A percentile compares a stretch with the other conserved stretches of the same genome.
Conservation (phyloP, 2,329 filamentous ascomycete genomes). For the Colletotrichum ledebouriae region DNA sequence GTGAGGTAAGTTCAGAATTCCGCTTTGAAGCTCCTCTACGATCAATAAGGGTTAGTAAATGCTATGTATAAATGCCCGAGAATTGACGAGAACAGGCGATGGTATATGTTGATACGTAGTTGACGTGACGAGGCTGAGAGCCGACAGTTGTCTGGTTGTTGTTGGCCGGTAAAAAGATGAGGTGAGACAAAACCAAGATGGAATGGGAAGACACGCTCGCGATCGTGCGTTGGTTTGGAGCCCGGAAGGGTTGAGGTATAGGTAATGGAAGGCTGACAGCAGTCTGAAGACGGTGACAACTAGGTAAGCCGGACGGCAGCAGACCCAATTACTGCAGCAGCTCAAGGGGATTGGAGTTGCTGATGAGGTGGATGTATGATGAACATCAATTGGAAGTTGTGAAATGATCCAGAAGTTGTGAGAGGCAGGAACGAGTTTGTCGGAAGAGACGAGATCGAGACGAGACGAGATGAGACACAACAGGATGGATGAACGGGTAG, state of each 20-base stretch:
- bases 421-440: conserved; percentile 2
- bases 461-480: conserved; percentile 14
- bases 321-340: not conserved
- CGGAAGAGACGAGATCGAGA: not conserved
- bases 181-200: not conserved
- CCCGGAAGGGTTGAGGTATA: not conserved
- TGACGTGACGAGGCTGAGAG: not conserved
- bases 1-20: conserved; percentile 47
- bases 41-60: conserved; percentile 31
- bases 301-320: not conserved
- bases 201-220: not conserved
- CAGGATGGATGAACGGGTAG: conserved; percentile 21
- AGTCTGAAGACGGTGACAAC: not conserved
- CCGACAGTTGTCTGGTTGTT: not conserved
- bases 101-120: not conserved
- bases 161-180: not conserved
- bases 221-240: not conserved
- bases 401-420: not conserved
- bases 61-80: not conserved
- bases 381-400: conserved; percentile 17
- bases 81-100: not conserved
- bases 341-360: not conserved
- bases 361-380: not conserved
- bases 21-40: conserved; percentile 44
- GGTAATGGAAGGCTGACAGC: not conserved